A percentile compares a stretch with the other conserved stretches of the same genome.
phyloP scores from a whole-genome alignment of 2,329 filamentous ascomycete genomes.

The Cylindrodendrum hubeiense region DNA sequence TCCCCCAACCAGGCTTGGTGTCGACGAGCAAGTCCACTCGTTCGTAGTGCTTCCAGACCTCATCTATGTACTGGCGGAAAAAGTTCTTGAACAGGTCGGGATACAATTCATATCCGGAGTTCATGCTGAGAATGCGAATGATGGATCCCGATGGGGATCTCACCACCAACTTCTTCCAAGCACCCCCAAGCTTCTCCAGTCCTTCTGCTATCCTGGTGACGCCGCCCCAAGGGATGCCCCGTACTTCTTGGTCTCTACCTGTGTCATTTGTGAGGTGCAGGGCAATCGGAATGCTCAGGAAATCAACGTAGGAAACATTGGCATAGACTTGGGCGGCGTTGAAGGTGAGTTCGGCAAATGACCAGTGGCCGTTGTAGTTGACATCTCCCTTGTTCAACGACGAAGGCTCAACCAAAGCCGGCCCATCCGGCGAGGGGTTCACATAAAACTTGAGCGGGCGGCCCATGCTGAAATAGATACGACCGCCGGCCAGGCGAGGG shows the following conservation, averaged over 20 bases:
- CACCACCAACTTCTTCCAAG: slow-evolving; percentile 66
- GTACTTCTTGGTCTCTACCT: slow-evolving; percentile 59
- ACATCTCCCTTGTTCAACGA: slow-evolving; percentile 74
- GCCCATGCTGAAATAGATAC: slow-evolving; percentile 78
- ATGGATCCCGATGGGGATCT: slow-evolving; percentile 52
- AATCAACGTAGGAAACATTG: slow-evolving; percentile 83
- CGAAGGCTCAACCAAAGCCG: slow-evolving; percentile 80
- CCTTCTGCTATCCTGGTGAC: slow-evolving; percentile 59
- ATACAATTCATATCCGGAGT: slow-evolving; percentile 60
- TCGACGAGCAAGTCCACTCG: slow-evolving; percentile 60
- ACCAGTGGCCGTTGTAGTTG: slow-evolving; percentile 73
- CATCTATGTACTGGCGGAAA: slow-evolving; percentile 62
- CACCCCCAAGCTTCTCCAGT: slow-evolving; percentile 59
- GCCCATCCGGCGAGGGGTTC: slow-evolving; percentile 79
- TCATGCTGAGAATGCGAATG: slow-evolving; percentile 67
- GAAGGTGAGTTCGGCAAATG: slow-evolving; percentile 78
- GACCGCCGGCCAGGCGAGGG: slow-evolving; percentile 76
- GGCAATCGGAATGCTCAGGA: slow-evolving; percentile 74
- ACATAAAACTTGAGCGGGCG: slow-evolving; percentile 74
- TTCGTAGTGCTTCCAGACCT: slow-evolving; percentile 65
- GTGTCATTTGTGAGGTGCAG: slow-evolving; percentile 63
- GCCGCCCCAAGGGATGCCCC: slow-evolving; percentile 62
- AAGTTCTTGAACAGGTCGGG: slow-evolving; percentile 62
- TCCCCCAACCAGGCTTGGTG: slow-evolving; percentile 66
- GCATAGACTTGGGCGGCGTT: slow-evolving; percentile 72